Evolutionary conservation across 1,139 yeast species (phyloP).

Genomic region (Meyerozyma smithsonii): DNA sequence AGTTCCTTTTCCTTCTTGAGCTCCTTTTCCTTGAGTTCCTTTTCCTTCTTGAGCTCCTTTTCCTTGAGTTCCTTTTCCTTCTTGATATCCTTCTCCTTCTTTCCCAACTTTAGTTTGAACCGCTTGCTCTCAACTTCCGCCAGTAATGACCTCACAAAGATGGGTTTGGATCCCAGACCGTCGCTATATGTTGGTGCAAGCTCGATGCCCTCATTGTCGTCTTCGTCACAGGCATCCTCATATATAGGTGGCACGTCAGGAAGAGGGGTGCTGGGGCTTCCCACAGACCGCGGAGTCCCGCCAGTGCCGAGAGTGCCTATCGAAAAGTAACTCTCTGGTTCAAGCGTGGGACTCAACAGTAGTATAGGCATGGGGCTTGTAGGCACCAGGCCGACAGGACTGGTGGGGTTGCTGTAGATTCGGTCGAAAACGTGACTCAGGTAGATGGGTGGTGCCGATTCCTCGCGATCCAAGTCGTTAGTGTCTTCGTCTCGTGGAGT

Average conservation of each 20-base stretch:
- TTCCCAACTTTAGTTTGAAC: slow-evolving; percentile 1
- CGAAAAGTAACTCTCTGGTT: slow-evolving; percentile 10
- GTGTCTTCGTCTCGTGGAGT: slow-evolving; percentile 5
- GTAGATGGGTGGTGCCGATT: slow-evolving; percentile 40
- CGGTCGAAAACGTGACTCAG: slow-evolving; percentile 34
- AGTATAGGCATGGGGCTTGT: slow-evolving; percentile 12
- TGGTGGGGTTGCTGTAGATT: slow-evolving; percentile 24
- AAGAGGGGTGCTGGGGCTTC: slow-evolving; percentile 9
- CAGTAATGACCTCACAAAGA: neutral
- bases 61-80: neutral
- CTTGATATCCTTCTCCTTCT: neutral
- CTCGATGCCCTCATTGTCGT: slow-evolving; percentile 17
- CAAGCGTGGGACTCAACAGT: slow-evolving; percentile 4
- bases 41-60: neutral
- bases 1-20: neutral
- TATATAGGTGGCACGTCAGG: slow-evolving; percentile 26
- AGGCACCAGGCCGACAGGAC: neutral
- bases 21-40: neutral
- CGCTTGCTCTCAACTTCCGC: neutral
- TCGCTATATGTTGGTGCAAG: slow-evolving; percentile 30
- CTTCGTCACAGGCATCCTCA: slow-evolving; percentile 31
- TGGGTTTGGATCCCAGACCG: slow-evolving; percentile 2
- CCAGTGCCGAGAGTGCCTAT: slow-evolving; percentile 6
- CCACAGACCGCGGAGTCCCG: slow-evolving; percentile 3
- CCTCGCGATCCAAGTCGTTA: slow-evolving; percentile 25